Evolutionary conservation across 2,329 filamentous ascomycete species (phyloP).

Genomic region (Ophiostoma quercus): DNA sequence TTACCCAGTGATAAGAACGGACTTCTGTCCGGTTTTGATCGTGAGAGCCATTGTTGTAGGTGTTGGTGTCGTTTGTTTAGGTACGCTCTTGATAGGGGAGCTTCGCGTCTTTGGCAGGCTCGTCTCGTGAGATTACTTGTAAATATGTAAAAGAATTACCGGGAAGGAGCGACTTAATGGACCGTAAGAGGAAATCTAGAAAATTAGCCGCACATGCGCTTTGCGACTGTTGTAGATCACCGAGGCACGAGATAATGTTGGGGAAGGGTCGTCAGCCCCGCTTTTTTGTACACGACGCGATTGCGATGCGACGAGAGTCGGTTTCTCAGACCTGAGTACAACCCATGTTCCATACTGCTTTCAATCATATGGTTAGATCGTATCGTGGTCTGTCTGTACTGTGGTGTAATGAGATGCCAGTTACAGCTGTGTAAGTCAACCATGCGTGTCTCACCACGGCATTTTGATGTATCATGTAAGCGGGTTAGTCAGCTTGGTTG

Average conservation of each 20-base stretch:
- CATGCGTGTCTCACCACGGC: neutral
- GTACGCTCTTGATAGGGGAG: neutral
- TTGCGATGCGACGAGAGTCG: neutral
- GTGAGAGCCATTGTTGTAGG: constrained; percentile 12
- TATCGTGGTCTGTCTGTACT: neutral
- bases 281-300: neutral
- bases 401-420: neutral
- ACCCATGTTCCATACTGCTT: too few relatives aligned
- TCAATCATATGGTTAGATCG: too few relatives aligned
- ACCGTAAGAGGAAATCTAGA: neutral
- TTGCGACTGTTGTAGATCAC: neutral
- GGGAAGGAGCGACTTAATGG: neutral
- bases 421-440: neutral
- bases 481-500: neutral
- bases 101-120: neutral
- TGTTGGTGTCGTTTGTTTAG: neutral
- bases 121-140: neutral
- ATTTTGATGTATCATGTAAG: neutral
- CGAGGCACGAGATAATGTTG: constrained; percentile 8
- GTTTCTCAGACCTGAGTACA: neutral
- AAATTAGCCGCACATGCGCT: neutral
- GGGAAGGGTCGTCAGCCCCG: neutral
- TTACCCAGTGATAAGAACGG: constrained; percentile 49
- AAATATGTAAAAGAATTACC: neutral
- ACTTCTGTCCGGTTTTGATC: constrained; percentile 36